Evolutionary conservation across 805 yeast species (phyloP), one percentile per base, ranked within the genome.

Genomic region (Metschnikowia arizonensis): DNA sequence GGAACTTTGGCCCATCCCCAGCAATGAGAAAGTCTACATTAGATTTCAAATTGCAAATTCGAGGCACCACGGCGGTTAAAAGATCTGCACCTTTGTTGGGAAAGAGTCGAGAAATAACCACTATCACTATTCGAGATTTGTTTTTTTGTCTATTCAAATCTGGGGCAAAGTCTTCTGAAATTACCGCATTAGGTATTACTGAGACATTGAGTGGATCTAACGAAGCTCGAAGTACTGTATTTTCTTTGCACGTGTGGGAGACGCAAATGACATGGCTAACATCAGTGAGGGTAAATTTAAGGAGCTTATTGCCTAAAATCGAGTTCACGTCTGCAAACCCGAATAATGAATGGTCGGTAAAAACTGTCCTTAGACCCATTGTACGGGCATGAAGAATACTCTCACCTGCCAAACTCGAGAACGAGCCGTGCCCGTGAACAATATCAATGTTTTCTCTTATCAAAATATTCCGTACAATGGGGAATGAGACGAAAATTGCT

Each of bases 41-140:
- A 0, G 78, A 73, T 44, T 81, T 77, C 12, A 67, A 62, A 5
- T 68, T 58, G 60, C 99, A 93, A 3, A 93, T 81, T 33, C 81
- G 69, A 0, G 99, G 99, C 18, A 93, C 85, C 11, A 88, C 76
- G 0, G 88, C 93, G 2, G 85, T 82, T 17, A 93, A 66, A 17
- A 93, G 69, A 58, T 90, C 99, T 0, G 95, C 93, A 29, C 99
- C 99, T 61, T 93, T 93, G 62, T 93, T 93, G n/a, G 95, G 95
- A 60, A 86, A 93, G 18, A 93, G 69, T 53, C 99, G 72, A 7
- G 97, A 86, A 19, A 95, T 91, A 15, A 88, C 91, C 23, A 93
- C 96, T 14, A 93, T 83, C 0, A 95, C 88, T 30, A 93, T 83
- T 3, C 56, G 47, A 2, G 42, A 25, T 8, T 29, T 17, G 6